A percentile compares a stretch with the other conserved stretches of the same genome.
Conservation (phyloP, 2,329 filamentous ascomycete genomes). For the Neoscytalidium dimidiatum region DNA sequence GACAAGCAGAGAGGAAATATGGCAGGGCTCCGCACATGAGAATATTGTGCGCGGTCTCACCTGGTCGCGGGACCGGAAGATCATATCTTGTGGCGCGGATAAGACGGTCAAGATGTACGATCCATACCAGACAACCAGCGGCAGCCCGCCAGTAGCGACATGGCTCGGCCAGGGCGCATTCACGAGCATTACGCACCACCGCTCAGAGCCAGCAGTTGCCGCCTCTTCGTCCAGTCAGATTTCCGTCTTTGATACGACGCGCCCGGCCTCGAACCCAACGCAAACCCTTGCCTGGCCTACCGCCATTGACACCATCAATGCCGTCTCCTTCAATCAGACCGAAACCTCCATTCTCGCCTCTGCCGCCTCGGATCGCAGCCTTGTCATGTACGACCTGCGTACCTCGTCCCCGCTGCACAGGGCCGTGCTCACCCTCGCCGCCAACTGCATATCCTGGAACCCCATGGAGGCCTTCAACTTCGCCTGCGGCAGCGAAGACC, state of each 20-base stretch:
- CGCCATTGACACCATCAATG: constrained; percentile 84
- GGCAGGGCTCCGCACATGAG: constrained; percentile 81
- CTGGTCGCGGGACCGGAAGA: constrained; percentile 83
- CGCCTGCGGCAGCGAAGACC: constrained; percentile 89
- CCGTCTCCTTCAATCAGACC: constrained; percentile 86
- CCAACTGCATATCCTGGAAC: constrained; percentile 87
- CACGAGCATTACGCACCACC: constrained; percentile 80
- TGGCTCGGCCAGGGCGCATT: constrained; percentile 85
- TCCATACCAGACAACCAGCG: constrained; percentile 72
- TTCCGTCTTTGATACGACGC: constrained; percentile 84
- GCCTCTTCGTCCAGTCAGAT: constrained; percentile 71
- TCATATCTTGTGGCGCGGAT: constrained; percentile 86
- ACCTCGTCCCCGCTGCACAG: constrained; percentile 82
- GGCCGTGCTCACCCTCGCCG: constrained; percentile 77
- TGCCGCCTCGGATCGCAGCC: constrained; percentile 76
- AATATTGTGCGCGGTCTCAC: constrained; percentile 90
- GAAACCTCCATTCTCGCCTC: constrained; percentile 87
- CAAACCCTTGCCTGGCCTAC: constrained; percentile 88
- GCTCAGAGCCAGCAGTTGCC: constrained; percentile 76
- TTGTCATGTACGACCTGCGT: constrained; percentile 90
- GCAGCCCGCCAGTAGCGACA: constrained; percentile 73
- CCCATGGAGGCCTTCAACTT: constrained; percentile 97
- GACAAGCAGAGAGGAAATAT: constrained; percentile 70
- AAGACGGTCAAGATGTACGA: constrained; percentile 88
- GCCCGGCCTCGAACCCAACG: constrained; percentile 73